Evolutionary conservation across 108 stramenopile species (phyloP), one percentile per base, ranked within the genome.

Genomic region (Cyclostephanos tholiformis): DNA sequence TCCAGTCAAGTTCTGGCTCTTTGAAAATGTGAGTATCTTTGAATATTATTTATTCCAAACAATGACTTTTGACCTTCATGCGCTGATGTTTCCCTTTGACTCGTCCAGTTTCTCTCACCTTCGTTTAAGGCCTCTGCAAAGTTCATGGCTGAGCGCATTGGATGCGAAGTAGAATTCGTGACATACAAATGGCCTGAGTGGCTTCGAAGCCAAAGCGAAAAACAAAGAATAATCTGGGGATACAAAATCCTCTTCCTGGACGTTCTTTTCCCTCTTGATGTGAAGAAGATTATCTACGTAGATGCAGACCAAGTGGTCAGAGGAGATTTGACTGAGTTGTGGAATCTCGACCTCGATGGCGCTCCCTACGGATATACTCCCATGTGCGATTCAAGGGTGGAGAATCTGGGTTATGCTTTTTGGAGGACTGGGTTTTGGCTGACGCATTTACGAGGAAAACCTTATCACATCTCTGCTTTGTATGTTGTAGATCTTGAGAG

Each of bases 161-260:
- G 96, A 65, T 97, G 95, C 61, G 89, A 97, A 58, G 86, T 95
- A 19, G 91, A 89, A 59, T 97, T 93, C 73, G 85, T 86, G 22
- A 81, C 80, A 23, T 81, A 81, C 63, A 81, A 81, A 76, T 99
- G 99, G 99, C 99, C 99, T 8, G 91, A 98, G 75, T 99, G 98
- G 98, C 88, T 99, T 23, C 89, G 96, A 29, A 86, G 84, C 27
- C 98, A 99, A 76, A 96, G 87, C 43, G 97, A 98, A 78, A 97
- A 99, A 82, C 99, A 99, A 86, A 86, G 99, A 30, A 97, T 98
- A 59, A 99, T 99, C 74, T 99, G 99, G 99, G 99, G 99, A 20
- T 99, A 98, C 89, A 99, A 99, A 84, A 99, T 99, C 66, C 87
- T 99, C 11, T 99, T 99, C 71, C 80, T 99, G 22, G 99, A 99